phyloP scores from a whole-genome alignment of 306 rosid genomes.

The Leucaena leucocephala region DNA sequence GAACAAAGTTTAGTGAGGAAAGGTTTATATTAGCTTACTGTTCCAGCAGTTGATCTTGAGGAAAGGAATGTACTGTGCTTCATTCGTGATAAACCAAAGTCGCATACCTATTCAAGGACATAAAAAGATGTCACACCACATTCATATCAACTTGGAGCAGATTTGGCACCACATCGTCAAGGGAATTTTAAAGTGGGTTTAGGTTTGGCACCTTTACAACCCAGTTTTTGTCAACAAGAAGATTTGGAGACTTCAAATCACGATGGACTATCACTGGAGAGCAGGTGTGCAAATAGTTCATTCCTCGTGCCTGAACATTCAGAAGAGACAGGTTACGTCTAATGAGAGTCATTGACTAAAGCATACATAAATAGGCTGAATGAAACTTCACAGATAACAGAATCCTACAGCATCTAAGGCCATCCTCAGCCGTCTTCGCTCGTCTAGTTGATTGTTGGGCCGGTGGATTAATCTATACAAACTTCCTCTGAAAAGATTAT shows the following conservation, averaged over 20 bases:
- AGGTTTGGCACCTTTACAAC: constrained; percentile 79
- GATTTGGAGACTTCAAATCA: constrained; percentile 98
- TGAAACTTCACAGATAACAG: constrained; percentile 34
- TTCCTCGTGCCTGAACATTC: constrained; percentile 90
- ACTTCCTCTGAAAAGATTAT: constrained; percentile 82
- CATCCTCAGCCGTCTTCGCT: constrained; percentile 91
- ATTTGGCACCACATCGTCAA: neutral
- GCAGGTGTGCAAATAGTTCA: constrained; percentile 95
- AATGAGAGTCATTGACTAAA: constrained; percentile 30
- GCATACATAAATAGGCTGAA: neutral
- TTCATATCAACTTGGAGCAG: constrained; percentile 36
- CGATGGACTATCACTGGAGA: constrained; percentile 92
- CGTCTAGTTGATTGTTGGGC: constrained; percentile 96
- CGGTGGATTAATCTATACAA: constrained; percentile 95
- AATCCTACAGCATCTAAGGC: constrained; percentile 91
- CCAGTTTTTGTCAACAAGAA: constrained; percentile 96
- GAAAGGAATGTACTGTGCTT: constrained; percentile 96
- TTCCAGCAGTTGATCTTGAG: constrained; percentile 97
- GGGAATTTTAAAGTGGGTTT: constrained; percentile 25
- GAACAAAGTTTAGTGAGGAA: constrained; percentile 11
- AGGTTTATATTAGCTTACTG: constrained; percentile 62
- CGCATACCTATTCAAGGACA: constrained; percentile 73
- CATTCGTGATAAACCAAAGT: constrained; percentile 91
- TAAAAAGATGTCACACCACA: constrained; percentile 13
- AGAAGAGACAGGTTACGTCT: constrained; percentile 29